Evolutionary conservation across 1,284 basidiomycete genomes (phyloP), one percentile per base, ranked within the genome.

Genomic region (Cyathus olla): DNA sequence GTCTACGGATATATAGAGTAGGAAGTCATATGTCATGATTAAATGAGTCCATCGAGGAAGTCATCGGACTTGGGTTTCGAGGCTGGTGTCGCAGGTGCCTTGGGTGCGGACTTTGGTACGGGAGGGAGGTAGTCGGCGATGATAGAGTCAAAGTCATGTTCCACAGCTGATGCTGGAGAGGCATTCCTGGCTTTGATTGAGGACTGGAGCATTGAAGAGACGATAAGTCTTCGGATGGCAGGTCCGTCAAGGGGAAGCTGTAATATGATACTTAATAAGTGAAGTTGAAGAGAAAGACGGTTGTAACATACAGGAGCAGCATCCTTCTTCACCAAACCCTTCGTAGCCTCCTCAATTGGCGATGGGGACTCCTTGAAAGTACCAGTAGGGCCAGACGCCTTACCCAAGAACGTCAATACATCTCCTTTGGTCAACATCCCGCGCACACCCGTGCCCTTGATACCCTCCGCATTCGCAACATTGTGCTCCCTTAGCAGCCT

Each of bases 361-460:
- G 77, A 64, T 24, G 77, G 69, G 27, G 72, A 67, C 60, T 83
- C 82, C 69, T 89, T 90, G 77, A 87, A 90, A 21, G 93, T 94
- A 59, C 93, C 94, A 22, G 88, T 84, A 2, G 94, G 93, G 15
- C 89, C 86, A 48, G 90, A 95, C 11, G 94, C 92, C 75, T 91
- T 90, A 35, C 95, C 95, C 15, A 96, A 81, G 73, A 89, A 91
- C 5, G 93, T 81, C 35, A 97, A 85, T 2, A 97, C 90, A 73
- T 97, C 95, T 10, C 95, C 95, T 76, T 96, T 96, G 51, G 95
- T 97, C 62, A 97, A 76, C 93, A 95, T 96, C 19, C 95, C 95
- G 51, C 94, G 87, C 52, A 93, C 82, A 59, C 95, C 95, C 4
- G 95, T 95, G 29, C 94, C 92, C 62, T 86, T 87, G 69, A 94